phyloP scores from a whole-genome alignment of 2,329 filamentous ascomycete species.

The Fusarium metavorans region DNA sequence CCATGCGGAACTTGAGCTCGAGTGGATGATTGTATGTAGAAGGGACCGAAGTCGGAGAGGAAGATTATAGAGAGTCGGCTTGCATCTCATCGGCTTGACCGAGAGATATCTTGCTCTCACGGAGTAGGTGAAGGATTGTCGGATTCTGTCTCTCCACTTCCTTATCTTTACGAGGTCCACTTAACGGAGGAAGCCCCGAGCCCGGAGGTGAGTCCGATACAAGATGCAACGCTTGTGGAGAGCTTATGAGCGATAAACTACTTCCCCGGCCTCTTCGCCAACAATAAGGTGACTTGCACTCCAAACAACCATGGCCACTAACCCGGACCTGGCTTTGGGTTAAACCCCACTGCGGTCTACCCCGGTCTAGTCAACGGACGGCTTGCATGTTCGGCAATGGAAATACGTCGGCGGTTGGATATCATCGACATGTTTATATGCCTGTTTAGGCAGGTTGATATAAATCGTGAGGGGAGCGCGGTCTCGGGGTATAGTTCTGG shows the following conservation, averaged over 20 bases:
- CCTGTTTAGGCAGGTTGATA: slow-evolving; percentile 9
- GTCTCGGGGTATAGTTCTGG: slow-evolving; percentile 14
- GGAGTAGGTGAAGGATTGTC: background rate
- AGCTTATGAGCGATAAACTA: background rate
- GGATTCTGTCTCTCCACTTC: background rate
- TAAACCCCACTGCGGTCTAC: background rate
- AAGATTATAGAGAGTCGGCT: background rate
- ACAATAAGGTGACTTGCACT: background rate
- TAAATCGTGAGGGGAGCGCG: background rate
- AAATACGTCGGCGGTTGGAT: background rate
- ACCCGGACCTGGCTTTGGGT: background rate
- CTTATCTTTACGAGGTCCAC: background rate
- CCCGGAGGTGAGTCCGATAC: background rate
- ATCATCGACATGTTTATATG: background rate
- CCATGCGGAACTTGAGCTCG: background rate
- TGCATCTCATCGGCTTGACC: background rate
- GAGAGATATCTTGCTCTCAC: background rate
- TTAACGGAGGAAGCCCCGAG: background rate
- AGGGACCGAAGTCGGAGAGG: background rate
- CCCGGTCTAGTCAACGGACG: background rate
- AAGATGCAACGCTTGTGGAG: background rate
- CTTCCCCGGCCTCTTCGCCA: background rate
- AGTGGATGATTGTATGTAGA: background rate
- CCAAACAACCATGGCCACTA: background rate
- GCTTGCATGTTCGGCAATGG: slow-evolving; percentile 9